Evolutionary conservation across 1,284 basidiomycete species (phyloP), one percentile per base, ranked within the genome.

Genomic region (Irpex lacteus): DNA sequence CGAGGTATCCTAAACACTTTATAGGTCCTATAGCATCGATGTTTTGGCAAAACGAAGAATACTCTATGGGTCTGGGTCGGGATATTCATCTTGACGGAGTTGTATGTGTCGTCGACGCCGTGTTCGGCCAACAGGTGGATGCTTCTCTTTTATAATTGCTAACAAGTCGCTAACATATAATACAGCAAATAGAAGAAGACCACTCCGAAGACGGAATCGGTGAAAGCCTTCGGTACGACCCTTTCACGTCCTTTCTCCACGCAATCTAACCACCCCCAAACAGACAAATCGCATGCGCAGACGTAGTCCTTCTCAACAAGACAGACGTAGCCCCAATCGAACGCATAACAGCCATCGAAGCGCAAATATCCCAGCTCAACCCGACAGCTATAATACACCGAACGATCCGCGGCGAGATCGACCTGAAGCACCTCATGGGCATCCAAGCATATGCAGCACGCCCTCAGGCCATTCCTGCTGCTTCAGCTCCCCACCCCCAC

Each of bases 11-110:
- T 68, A 62, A 15, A 5, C n/a, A 56, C 52, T 4, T 9, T 49
- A 4, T 2, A 88, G 91, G 89, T 8, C 92, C 93, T 0, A 94
- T 96, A 62, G 93, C 94, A 0, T 87, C 88, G 1, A 88, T 91
- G 76, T 96, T 98, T 73, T 98, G 95, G 95, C 86, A 89, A 34
- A 97, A 97, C 71, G 95, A 97, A 73, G 94, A 96, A 71, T 94
- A 87, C 74, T 86, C 91, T 0, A 82, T 74, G 18, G 87, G 90
- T 1, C 78, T 93, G 0, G 84, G 89, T 2, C 82, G 78, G 66
- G 88, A 93, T 66, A 93, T 95, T 62, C 78, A 83, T 9, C 81
- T 98, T 0, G 96, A 98, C 73, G 93, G 94, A 9, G 93, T 98
- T 0, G 86, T 98, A 11, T 95, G 92, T 67, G 92, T 98, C 5